Evolutionary conservation across 208 protist genomes (phyloP).

Genomic region (Trypanosoma mega): DNA sequence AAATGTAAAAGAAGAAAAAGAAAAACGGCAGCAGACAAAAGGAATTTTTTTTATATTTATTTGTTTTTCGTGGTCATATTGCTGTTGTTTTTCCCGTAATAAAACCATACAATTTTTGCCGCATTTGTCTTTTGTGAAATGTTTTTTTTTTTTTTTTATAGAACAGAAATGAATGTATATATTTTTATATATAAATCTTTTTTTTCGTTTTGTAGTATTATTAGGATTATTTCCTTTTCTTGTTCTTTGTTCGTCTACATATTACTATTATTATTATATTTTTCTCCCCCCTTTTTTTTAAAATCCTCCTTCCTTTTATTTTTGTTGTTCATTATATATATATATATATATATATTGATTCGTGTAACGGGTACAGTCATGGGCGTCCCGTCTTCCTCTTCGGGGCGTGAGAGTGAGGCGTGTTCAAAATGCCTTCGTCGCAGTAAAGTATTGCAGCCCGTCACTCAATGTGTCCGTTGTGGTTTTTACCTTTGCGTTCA

Average conservation of each 20-base stretch:
- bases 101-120: too few species aligned
- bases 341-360: background rate
- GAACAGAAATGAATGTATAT: background rate
- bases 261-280: too few species aligned
- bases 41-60: constrained; percentile 2
- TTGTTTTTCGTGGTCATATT: background rate
- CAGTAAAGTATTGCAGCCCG: constrained; percentile 5
- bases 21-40: background rate
- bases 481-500: constrained; percentile 11
- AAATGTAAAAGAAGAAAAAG: background rate
- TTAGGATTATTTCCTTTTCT: too few species aligned
- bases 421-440: constrained; percentile 20
- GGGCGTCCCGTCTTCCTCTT: constrained; percentile 8
- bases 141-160: background rate
- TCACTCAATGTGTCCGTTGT: constrained; percentile 14
- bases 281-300: too few species aligned
- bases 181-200: background rate
- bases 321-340: constrained; percentile 1
- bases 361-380: background rate
- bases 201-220: too few species aligned
- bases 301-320: background rate
- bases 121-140: background rate
- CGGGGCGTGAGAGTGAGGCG: background rate
- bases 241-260: too few species aligned
- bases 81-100: background rate